Evolutionary conservation across 2,329 filamentous ascomycete species (phyloP), one percentile per base, ranked within the genome.

Genomic region (Fusarium oxysporum): DNA sequence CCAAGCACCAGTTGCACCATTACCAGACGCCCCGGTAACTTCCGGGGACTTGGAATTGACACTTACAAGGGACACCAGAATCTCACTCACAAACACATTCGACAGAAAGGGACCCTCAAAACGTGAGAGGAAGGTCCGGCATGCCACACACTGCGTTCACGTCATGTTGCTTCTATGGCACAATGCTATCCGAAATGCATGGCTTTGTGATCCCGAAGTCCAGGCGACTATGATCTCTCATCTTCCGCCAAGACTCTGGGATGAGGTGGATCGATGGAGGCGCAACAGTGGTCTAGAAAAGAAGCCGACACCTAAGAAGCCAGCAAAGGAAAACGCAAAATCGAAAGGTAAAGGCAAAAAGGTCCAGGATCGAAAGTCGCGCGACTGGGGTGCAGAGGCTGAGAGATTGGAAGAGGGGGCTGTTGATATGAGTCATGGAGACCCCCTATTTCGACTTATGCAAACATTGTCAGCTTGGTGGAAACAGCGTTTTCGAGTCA

Each of bases 91-190:
- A 14, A 91, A 91, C 71, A 84, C 88, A 1, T 85, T 89, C 48
- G 85, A 85, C 23, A 97, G 94, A 82, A 97, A 96, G 79, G 95
- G 94, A 0, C 93, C 93, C 0, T 92, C 93, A 6, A 97, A 97
- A 82, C 90, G 92, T 33, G 94, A 98, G 79, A 90, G 94, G 57
- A 89, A 91, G 68, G 92, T 96, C 62, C 89, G 96, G 32, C 88
- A 91, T 38, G 87, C 91, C 7, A 95, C 94, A 1, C 96, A 99
- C 81, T 93, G 93, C 75, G 87, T 97, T 74, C 96, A 99, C 81
- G 95, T 98, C 4, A 91, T 97, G 79, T 89, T 91, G 58, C 85
- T 99, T 21, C 87, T 99, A 67, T 98, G 92, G 87, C 95, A 98
- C 80, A 98, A 98, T 78, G 89, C 93, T 1, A 82, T 96, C 19